Base-by-base conservation (phyloP, 345 rosid genomes). In the Fremontodendron californicum region DNA sequence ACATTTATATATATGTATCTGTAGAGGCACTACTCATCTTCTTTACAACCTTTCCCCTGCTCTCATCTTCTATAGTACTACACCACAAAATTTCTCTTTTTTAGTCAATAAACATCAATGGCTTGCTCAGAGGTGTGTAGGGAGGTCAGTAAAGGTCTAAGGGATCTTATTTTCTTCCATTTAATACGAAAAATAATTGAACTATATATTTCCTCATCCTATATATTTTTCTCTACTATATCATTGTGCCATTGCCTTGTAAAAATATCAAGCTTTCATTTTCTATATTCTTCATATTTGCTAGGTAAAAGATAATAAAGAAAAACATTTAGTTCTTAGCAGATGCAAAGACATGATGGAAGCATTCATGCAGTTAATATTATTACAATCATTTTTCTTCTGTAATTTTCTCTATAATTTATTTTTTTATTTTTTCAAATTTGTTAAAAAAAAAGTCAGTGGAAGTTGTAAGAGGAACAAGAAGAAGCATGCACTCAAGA, bases 401-500 rank as follows among this genome's bases (percentile, higher is more conserved):
- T 6, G n/a, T n/a, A n/a, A 16, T 23, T 0, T 21, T 8, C 27
- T 8, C 13, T 11, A 31, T 43, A n/a, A 43, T 54, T 43, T 77
- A 21, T 55, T n/a, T n/a, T n/a, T n/a, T n/a, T n/a, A n/a, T 71
- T 27, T 5, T 54, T 37, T 3, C n/a, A n/a, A n/a, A n/a, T n/a
- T n/a, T n/a, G n/a, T n/a, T n/a, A n/a, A n/a, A n/a, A n/a, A n/a
- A 15, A 10, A 46, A 54, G 40, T 5, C 39, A 85, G 87, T 83
- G 75, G 37, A 82, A 86, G 75, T 75, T 79, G 43, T 84, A 84
- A 51, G 83, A 82, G 67, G 82, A 80, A 19, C 29, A 79, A 67
- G 88, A 83, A 67, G 86, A 57, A 16, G 46, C 40, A 7, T 75
- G 51, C 81, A 88, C 90, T 45, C 81, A 75, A n/a, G 94, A 91